Percentiles rank a stretch among this genome's conserved stretches.
These are phyloP conservation scores for Vitis hybrid DNA, from an alignment of 177 flowering plant genomes.

Conservation along the genomic window DNA sequence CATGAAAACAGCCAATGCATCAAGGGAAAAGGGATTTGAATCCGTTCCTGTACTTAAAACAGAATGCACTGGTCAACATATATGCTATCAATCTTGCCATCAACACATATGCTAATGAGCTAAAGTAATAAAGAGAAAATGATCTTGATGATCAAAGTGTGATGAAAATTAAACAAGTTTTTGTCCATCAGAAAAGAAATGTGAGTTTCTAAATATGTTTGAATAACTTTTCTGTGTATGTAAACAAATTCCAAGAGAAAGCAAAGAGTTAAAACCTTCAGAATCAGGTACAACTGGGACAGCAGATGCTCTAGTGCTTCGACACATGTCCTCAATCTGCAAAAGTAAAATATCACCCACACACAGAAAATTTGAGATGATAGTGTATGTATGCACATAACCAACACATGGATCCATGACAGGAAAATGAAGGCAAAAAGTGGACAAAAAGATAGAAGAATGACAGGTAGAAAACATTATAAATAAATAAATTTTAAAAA, in stretches of 20 bases:
- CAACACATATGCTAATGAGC: neutral
- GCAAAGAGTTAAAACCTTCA: constrained; percentile 53
- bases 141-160: no score
- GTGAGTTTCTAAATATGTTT: no score
- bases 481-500: no score
- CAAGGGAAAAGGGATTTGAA: constrained; percentile 89
- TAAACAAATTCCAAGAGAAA: neutral
- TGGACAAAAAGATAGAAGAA: no score
- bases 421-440: no score
- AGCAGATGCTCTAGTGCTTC: constrained; percentile 74
- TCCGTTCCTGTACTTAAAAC: constrained; percentile 66
- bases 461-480: no score
- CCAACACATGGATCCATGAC: neutral
- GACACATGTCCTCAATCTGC: constrained; percentile 92
- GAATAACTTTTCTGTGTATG: no score
- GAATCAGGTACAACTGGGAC: constrained; percentile 91
- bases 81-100: no score
- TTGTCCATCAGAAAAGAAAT: no score
- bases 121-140: no score
- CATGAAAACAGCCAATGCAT: constrained; percentile 88
- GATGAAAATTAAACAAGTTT: no score
- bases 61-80: neutral
- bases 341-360: constrained; percentile 11
- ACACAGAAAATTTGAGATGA: constrained; percentile 1
- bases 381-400: neutral